These are phyloP conservation scores for Diospyros kaki DNA, from an alignment of 148 eudicot genomes.

Conservation along the genomic window DNA sequence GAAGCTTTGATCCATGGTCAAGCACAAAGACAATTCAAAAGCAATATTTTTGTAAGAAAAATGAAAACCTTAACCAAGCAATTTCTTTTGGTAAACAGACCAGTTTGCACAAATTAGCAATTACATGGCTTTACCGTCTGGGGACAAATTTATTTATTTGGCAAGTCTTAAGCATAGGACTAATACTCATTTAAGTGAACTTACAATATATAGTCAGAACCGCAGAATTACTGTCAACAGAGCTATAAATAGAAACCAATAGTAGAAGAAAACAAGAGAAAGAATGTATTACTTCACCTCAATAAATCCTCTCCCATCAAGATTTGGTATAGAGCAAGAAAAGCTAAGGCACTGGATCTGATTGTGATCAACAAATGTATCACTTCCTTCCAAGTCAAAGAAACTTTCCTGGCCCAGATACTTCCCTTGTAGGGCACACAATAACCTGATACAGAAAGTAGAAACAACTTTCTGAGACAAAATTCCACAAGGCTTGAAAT, in stretches of 20 bases:
- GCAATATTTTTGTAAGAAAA: no score
- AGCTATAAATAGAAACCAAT: background rate
- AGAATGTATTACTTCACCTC: conserved; percentile 43
- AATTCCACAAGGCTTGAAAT: background rate
- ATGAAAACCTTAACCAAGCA: no score
- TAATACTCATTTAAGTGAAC: background rate
- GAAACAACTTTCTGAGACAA: background rate
- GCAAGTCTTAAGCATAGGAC: background rate
- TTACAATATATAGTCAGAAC: background rate
- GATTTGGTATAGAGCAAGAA: conserved; percentile 54
- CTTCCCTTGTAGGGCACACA: conserved; percentile 77
- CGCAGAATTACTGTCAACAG: background rate
- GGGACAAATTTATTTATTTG: no score
- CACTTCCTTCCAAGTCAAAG: conserved; percentile 31
- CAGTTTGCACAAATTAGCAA: no score
- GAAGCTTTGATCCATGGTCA: no score
- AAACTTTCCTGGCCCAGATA: conserved; percentile 61
- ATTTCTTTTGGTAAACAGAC: no score
- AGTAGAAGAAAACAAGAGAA: background rate
- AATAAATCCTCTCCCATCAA: conserved; percentile 80
- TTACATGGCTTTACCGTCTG: no score
- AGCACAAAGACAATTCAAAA: no score
- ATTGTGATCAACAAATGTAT: conserved; percentile 31
- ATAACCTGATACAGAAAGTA: conserved; percentile 41
- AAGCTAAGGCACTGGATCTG: conserved; percentile 53